Conservation (phyloP, 2,329 filamentous ascomycete genomes). For the Talaromyces funiculosus region DNA sequence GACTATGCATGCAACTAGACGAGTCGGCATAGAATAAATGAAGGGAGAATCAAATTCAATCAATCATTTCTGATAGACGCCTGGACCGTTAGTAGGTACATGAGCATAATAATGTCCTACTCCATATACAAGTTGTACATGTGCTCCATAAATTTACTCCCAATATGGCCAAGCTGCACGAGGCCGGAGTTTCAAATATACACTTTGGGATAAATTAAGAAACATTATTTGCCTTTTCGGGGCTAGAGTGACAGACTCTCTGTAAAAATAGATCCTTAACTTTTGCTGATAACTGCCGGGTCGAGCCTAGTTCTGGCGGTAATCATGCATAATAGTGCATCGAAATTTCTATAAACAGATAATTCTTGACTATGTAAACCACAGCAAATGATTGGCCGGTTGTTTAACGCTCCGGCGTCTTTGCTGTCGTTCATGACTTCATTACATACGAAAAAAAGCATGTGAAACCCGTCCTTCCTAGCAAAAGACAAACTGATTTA, state of each 20-base stretch:
- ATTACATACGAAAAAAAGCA: too few species aligned
- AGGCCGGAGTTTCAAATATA: not conserved
- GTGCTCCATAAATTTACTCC: not conserved
- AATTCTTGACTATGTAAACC: not conserved
- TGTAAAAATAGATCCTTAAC: conserved; percentile 5
- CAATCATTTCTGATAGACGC: not conserved
- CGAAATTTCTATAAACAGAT: not conserved
- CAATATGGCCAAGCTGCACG: not conserved
- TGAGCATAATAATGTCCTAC: not conserved
- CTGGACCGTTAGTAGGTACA: not conserved
- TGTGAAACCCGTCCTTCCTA: not conserved
- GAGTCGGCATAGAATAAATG: not conserved
- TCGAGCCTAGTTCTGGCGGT: not conserved
- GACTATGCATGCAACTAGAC: not conserved
- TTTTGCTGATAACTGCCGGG: conserved; percentile 1
- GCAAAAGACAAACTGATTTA: not conserved
- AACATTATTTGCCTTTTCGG: not conserved
- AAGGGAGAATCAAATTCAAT: not conserved
- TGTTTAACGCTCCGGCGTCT: not conserved
- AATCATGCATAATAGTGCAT: not conserved
- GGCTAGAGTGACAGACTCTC: not conserved
- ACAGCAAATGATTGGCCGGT: not conserved
- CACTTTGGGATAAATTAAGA: conserved; percentile 9
- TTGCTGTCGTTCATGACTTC: not conserved
- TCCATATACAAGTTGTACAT: not conserved